Conservation (phyloP, 805 yeast genomes). For the Candida tallmaniae region DNA sequence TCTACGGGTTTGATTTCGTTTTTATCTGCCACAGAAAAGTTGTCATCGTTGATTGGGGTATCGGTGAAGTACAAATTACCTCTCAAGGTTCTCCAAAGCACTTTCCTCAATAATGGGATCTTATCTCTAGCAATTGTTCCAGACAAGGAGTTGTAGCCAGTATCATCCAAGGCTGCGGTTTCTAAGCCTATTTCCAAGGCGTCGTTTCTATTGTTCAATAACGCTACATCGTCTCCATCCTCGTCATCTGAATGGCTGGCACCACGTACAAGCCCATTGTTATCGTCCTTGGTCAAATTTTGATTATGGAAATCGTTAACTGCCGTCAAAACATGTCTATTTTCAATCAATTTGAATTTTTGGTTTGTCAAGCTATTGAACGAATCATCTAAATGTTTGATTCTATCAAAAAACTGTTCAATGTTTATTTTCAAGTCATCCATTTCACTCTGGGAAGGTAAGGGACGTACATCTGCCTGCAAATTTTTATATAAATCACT, state of each 20-base stretch:
- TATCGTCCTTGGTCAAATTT: constrained; percentile 6
- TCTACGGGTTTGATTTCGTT: constrained; percentile 15
- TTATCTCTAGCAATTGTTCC: constrained; percentile 35
- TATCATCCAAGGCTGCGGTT: constrained; percentile 14
- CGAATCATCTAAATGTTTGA: constrained; percentile 35
- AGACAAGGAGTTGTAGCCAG: constrained; percentile 28
- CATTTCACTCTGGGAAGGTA: constrained; percentile 32
- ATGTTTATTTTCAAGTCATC: constrained; percentile 27
- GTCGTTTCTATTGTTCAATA: constrained; percentile 18
- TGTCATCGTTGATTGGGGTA: constrained; percentile 20
- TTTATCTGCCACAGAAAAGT: constrained; percentile 3
- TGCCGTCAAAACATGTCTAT: constrained; percentile 29
- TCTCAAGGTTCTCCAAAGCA: constrained; percentile 40
- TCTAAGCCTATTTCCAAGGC: constrained; percentile 21
- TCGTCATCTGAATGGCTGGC: constrained; percentile 10
- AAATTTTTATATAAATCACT: constrained; percentile 22
- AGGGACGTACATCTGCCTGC: constrained; percentile 54
- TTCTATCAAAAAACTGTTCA: constrained; percentile 22
- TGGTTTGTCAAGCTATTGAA: constrained; percentile 23
- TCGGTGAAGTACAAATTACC: constrained; percentile 41
- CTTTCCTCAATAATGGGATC: constrained; percentile 33
- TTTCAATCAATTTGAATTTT: constrained; percentile 24
- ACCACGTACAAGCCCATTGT: constrained; percentile 3
- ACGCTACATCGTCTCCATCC: constrained; percentile 27
- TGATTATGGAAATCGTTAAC: constrained; percentile 31